Evolutionary conservation across 306 rosid species (phyloP), one percentile per base, ranked within the genome.

Genomic region (Rosa rugosa): DNA sequence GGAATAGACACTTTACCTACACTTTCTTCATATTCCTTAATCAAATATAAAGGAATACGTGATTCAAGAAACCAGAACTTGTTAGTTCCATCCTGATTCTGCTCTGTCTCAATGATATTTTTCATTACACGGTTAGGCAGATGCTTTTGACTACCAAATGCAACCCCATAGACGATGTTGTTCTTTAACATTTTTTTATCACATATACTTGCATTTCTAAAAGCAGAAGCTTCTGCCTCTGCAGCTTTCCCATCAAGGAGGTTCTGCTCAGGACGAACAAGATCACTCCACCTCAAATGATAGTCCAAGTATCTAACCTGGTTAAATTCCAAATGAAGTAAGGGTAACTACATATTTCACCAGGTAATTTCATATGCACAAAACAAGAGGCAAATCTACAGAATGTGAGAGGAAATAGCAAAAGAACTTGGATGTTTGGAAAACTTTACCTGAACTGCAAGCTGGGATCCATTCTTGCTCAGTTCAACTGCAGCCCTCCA

Each of bases 401-500:
- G 54, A 77, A 53, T 27, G 53, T 5, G 12, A 49, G 66, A 14
- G 46, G 18, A 1, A 63, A 38, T 34, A 40, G 12, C 4, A 25
- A 23, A 47, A 31, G 46, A 78, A 75, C 5, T 44, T 49, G 3
- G 38, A 22, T 60, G 51, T 12, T 45, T 46, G 49, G 50, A 69
- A 63, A 79, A 72, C 69, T 51, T 74, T 50, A 94, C 99, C 98
- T 93, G 98, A 83, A 96, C 92, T 1, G 97, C 97, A 76, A 93
- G 92, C 82, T 93, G 99, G 38, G 99, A 90, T 75, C 86, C 92
- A 64, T 91, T 96, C 85, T 85, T 89, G 84, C 98, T 91, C 91
- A 84, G 86, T 83, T 90, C 93, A 79, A 96, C 98, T 46, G 97
- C 88, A 69, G 90, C 94, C 86, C 98, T 93, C 99, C 99, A 96